Evolutionary conservation across 2,329 filamentous ascomycete species (phyloP), one percentile per base, ranked within the genome.

Genomic region (Fusarium burgessii): DNA sequence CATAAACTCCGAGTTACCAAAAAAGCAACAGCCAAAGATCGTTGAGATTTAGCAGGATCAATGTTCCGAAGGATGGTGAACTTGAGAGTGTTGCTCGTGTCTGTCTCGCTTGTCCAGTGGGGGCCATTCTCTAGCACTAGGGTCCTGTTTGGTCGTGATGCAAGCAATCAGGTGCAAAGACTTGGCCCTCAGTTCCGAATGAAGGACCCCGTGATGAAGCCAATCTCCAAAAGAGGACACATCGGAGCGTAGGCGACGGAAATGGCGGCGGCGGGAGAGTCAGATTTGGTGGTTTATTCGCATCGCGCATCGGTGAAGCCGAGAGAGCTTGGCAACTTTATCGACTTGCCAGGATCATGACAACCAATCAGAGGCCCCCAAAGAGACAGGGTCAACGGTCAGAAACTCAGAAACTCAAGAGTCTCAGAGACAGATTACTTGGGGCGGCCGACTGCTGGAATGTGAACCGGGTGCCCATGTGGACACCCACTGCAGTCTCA

Each of bases 301-400:
- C 66, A 75, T 76, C 74, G 74, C 54, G 49, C 66, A 75, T 76
- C 74, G 74, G 74, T 68, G 71, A 76, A 62, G 66, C 74, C 74
- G 74, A 76, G 56, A 58, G 62, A 71, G 55, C 72, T 75, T 69
- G 70, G 58, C 59, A 76, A 76, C 74, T 74, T 66, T 76, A 75
- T 76, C 74, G 58, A 64, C 36, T 54, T 54, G 20, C 49, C 27
- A 55, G 47, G 55, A 42, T 47, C 13, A 6, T 14, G 14, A 14
- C 6, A 47, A 8, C 74, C 71, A 76, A 76, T 74, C 52, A 75
- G 47, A 35, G 17, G 7, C 32, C n/a, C 15, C 7, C 15, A 27
- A 41, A n/a, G 17, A n/a, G 38, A 32, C 70, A 68, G 51, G 64
- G 64, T 55, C 52, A 58, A 60, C 58, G 51, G 66, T 43, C 49